Base-by-base conservation (phyloP, 2,329 filamentous ascomycete genomes). In the Colletotrichum filicis region DNA sequence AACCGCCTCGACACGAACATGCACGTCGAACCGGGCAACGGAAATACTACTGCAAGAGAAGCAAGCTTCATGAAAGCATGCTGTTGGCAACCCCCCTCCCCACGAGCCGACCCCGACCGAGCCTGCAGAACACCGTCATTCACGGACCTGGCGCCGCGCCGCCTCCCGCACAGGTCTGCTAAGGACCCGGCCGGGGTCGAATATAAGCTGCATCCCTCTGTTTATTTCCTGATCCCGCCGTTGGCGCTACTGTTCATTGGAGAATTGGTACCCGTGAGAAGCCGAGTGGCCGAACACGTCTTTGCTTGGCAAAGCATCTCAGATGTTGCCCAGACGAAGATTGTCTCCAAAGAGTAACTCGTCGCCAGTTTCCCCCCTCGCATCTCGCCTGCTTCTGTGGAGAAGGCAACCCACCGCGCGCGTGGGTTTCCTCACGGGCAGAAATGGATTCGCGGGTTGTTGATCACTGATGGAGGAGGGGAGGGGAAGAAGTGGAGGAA, bases 91-190 rank as follows among this genome's bases (percentile, higher is more conserved):
- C 57, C 64, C 14, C 56, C 58, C 35, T 37, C 37, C 16, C 14
- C 14, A 16, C 32, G 55, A 49, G 19, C 32, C 26, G 49, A 68
- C 49, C 35, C 68, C 35, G 46, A 68, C 68, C 35, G 46, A 68
- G 68, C 57, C 42, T 71, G 68, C 57, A 60, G 22, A 49, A 67
- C 32, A 56, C 63, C 68, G 63, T 68, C 68, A 67, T 71, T 61
- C 22, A 46, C 46, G 46, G 24, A 35, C 32, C 46, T 61, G 56
- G 63, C 57, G 68, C 57, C 46, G 64, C 64, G 68, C 49, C 64
- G 64, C 57, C 32, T 32, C 49, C 11, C 35, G 37, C 67, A 56
- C 57, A 52, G 30, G 57, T 37, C 35, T n/a, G 64, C 64, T 32
- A 49, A 52, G 19, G 62, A n/a, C 42, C 55, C 63, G 46, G 30